Evolutionary conservation across 176 grass and related monocot genomes (phyloP).

Genomic region (Musa acuminata): DNA sequence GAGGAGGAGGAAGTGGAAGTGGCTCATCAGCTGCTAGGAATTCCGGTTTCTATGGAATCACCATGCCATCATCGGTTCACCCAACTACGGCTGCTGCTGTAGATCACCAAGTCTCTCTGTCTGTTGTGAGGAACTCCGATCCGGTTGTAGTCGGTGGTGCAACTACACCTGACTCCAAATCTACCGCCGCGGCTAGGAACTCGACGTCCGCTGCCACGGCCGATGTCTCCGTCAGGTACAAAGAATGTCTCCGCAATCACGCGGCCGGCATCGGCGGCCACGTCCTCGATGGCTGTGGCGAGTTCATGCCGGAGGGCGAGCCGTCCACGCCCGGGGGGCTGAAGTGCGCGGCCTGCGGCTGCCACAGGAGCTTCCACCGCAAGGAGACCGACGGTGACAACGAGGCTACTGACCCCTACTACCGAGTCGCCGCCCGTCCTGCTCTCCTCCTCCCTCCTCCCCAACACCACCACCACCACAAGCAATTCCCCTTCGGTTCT

Average conservation of each 20-base stretch:
- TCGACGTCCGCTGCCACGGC: not conserved
- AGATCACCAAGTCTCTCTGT: slow-evolving; percentile 1
- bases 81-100: not conserved
- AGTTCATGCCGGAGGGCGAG: slow-evolving; percentile 70
- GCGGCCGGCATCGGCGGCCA: slow-evolving; percentile 68
- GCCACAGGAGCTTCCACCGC: slow-evolving; percentile 83
- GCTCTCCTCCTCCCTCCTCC: not conserved
- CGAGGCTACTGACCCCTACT: not conserved
- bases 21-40: not conserved
- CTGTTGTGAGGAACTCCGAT: not conserved
- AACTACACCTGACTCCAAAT: not conserved
- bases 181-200: not conserved
- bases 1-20: not conserved
- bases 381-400: slow-evolving; percentile 42
- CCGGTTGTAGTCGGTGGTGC: not conserved
- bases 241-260: slow-evolving; percentile 85
- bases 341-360: slow-evolving; percentile 72
- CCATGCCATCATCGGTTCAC: not conserved
- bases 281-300: slow-evolving; percentile 65
- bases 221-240: slow-evolving; percentile 31
- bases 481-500: not conserved
- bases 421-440: not conserved
- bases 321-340: slow-evolving; percentile 47
- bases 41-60: not conserved
- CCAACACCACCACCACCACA: not conserved